phyloP scores from a whole-genome alignment of 2,329 filamentous ascomycete species.

The Didymellaceae sp. region DNA sequence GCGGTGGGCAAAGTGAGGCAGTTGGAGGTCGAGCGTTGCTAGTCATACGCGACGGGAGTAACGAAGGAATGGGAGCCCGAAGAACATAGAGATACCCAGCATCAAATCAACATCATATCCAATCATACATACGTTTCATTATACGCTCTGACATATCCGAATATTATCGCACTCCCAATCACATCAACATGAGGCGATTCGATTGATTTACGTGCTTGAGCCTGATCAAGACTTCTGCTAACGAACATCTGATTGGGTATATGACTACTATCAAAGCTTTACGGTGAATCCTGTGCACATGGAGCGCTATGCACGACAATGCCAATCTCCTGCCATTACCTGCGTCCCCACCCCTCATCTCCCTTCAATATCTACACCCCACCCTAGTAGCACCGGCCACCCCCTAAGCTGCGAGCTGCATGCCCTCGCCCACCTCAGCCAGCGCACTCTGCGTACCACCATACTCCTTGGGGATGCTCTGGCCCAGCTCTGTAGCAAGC shows the following conservation, averaged over 20 bases:
- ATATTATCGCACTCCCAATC: no score
- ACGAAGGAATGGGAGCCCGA: not conserved
- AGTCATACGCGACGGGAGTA: not conserved
- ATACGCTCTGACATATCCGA: no score
- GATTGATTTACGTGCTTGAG: no score
- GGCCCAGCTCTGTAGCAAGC: slow-evolving; percentile 70
- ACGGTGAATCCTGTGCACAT: not conserved
- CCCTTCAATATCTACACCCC: not conserved
- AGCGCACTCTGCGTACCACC: slow-evolving; percentile 73
- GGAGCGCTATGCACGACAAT: not conserved
- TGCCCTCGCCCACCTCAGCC: slow-evolving; percentile 51
- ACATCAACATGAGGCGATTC: no score
- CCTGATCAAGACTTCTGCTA: not conserved
- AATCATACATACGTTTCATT: no score
- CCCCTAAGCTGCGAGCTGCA: slow-evolving; percentile 41
- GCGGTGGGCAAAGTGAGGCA: no score
- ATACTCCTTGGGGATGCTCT: slow-evolving; percentile 75
- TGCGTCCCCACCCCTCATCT: not conserved
- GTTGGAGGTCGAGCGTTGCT: no score
- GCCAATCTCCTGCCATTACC: slow-evolving; percentile 29
- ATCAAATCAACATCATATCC: slow-evolving; percentile 4
- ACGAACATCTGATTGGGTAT: slow-evolving; percentile 20
- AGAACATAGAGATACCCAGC: slow-evolving; percentile 6
- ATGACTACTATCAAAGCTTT: slow-evolving; percentile 19
- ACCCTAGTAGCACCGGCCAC: not conserved